These are phyloP conservation scores for Agaricus subrufescens DNA, from an alignment of 768 basidiomycete species.

Conservation along the genomic window DNA sequence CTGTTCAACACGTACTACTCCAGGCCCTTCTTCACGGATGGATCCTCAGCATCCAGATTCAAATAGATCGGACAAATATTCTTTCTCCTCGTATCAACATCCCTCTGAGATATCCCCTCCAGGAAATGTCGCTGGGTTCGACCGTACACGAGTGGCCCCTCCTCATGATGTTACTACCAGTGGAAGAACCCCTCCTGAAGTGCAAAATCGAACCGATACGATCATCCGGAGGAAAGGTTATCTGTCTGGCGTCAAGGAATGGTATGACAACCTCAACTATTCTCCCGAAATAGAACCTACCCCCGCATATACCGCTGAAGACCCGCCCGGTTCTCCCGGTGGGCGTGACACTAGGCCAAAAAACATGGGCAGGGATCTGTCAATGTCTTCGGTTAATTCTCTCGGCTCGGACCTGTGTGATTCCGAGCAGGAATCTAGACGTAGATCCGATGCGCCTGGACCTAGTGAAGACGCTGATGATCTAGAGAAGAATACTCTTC, in stretches of 20 bases:
- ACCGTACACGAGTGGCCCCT: not conserved
- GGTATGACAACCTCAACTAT: slow-evolving; percentile 1
- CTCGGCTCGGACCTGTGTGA: slow-evolving; percentile 52
- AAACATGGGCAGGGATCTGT: slow-evolving; percentile 33
- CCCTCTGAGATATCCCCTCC: slow-evolving; percentile 61
- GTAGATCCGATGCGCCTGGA: slow-evolving; percentile 52
- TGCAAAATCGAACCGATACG: slow-evolving; percentile 1
- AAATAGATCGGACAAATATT: slow-evolving; percentile 27
- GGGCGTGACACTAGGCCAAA: slow-evolving; percentile 13
- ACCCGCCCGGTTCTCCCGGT: slow-evolving; percentile 16
- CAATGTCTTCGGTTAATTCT: slow-evolving; percentile 38
- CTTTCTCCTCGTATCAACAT: slow-evolving; percentile 54
- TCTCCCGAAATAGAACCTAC: not conserved
- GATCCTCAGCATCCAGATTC: not conserved
- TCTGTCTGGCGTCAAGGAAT: slow-evolving; percentile 5
- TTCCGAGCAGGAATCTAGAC: slow-evolving; percentile 58
- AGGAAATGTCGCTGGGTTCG: slow-evolving; percentile 29
- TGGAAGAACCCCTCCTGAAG: not conserved
- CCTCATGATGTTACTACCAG: not conserved
- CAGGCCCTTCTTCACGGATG: not conserved
- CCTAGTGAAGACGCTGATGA: slow-evolving; percentile 57
- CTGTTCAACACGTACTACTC: not conserved
- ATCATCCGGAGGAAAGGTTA: slow-evolving; percentile 2
- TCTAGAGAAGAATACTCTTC: slow-evolving; percentile 53
- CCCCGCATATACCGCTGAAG: not conserved